These are phyloP conservation scores for Brassica napus DNA, from an alignment of 345 rosid genomes.

Conservation along the genomic window DNA sequence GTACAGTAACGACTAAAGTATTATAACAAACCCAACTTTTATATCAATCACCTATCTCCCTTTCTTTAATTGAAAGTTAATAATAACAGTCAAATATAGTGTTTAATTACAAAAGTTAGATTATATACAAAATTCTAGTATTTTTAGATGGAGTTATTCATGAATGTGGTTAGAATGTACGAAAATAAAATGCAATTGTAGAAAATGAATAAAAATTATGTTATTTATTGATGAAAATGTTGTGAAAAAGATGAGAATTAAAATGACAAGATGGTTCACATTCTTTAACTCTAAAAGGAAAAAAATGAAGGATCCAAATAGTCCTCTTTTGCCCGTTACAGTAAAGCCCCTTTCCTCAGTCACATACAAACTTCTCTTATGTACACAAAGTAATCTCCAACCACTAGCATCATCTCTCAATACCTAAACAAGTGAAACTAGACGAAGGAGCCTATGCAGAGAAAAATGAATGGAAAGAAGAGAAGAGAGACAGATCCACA, in stretches of 20 bases:
- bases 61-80: not conserved
- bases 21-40: not conserved
- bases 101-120: not conserved
- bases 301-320: slow-evolving; percentile 33
- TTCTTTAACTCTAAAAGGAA: slow-evolving; percentile 22
- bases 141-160: not conserved
- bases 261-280: slow-evolving; percentile 35
- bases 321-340: slow-evolving; percentile 32
- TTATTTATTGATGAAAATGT: slow-evolving; percentile 28
- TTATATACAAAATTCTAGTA: not conserved
- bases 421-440: slow-evolving; percentile 38
- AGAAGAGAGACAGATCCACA: slow-evolving; percentile 30
- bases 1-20: not conserved
- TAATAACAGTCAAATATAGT: not conserved
- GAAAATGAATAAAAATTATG: not conserved
- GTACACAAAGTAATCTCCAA: slow-evolving; percentile 36
- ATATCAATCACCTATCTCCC: not conserved
- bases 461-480: slow-evolving; percentile 22
- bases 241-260: slow-evolving; percentile 12
- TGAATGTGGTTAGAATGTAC: not conserved
- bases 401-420: slow-evolving; percentile 21
- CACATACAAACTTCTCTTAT: slow-evolving; percentile 37
- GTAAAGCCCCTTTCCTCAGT: slow-evolving; percentile 28
- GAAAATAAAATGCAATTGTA: not conserved
- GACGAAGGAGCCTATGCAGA: slow-evolving; percentile 32